These are phyloP conservation scores for Globisporangium spiculum DNA, from an alignment of 352 stramenopile genomes.

Conservation along the genomic window DNA sequence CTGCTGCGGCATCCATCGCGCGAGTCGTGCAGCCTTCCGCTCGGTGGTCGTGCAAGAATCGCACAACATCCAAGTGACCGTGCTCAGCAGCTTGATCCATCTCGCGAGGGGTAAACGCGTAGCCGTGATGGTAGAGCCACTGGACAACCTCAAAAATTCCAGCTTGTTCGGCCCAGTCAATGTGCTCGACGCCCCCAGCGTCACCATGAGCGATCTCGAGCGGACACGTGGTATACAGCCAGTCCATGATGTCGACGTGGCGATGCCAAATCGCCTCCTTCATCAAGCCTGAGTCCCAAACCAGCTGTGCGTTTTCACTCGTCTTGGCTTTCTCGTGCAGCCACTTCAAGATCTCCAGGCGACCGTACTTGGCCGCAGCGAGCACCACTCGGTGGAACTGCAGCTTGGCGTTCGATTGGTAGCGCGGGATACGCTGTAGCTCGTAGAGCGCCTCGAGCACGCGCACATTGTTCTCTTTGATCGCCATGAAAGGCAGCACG, in stretches of 20 bases:
- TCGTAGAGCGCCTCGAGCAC: conserved; percentile 9
- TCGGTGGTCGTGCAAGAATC: conserved; percentile 5
- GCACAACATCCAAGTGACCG: conserved; percentile 1
- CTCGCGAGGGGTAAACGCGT: conserved; percentile 2
- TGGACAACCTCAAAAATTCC: neutral
- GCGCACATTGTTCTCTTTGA: conserved; percentile 3
- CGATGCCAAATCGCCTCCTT: conserved; percentile 11
- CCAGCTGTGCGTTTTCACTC: neutral
- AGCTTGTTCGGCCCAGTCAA: conserved; percentile 5
- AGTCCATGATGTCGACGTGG: conserved; percentile 12
- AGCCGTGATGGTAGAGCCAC: conserved; percentile 6
- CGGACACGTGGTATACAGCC: neutral
- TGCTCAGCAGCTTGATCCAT: conserved; percentile 13
- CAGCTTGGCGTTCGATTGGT: conserved; percentile 5
- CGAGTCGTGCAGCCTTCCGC: conserved; percentile 5
- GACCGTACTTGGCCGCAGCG: conserved; percentile 8
- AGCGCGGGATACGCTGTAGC: neutral
- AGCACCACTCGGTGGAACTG: conserved; percentile 14
- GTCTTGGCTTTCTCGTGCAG: neutral
- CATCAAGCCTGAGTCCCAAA: conserved; percentile 7
- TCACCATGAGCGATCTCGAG: neutral
- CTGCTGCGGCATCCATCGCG: conserved; percentile 9
- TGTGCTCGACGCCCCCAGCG: conserved; percentile 6
- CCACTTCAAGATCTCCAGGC: conserved; percentile 5
- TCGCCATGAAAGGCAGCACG: conserved; percentile 13